Base-by-base conservation (phyloP, 2,329 filamentous ascomycete species). In the Amauroascus niger region DNA sequence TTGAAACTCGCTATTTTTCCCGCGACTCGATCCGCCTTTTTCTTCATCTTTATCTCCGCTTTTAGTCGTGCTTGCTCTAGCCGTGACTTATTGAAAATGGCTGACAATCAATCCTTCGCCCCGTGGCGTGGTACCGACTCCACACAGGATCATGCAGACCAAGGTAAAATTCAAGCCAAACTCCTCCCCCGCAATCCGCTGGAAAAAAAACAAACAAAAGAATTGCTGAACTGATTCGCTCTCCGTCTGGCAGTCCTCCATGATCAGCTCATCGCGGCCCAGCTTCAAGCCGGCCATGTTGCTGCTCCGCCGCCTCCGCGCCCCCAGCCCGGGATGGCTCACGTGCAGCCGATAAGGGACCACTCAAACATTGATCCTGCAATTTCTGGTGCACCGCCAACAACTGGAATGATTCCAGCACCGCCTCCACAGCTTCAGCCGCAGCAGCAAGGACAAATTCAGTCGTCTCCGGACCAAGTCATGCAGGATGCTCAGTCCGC, bases 291-390 rank as follows among this genome's bases (percentile, higher is more conserved):
- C 16, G 48, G 46, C 26, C 32, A 49, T 44, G 35, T 26, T 54
- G 60, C 76, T 54, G 62, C 76, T 62, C 73, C 74, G 52, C 75
- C 76, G 56, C 70, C 73, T 50, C 65, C 67, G 52, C 66, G 63
- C 51, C 59, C 62, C 33, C 70, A 72, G 57, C 68, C 72, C 43
- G 67, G 71, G 57, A 61, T 71, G 58, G 62, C 72, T 67, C 53
- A 47, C 14, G 40, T 47, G 18, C 53, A 52, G 14, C 75, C 51
- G 30, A 33, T 53, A 33, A 50, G 72, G 62, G 69, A 72, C 57
- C 71, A 78, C 55, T 73, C 75, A 59, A 77, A 80, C 61, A 80
- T 81, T 60, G 78, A 81, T 63, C 79, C 79, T 37, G 77, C 77
- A 47, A 81, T 81, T 58, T 74, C 77, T 7, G 77, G 78, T 55